These are phyloP conservation scores for Debaryomycetaceae sp. DNA, from an alignment of 1,139 yeast species.

Conservation along the genomic window DNA sequence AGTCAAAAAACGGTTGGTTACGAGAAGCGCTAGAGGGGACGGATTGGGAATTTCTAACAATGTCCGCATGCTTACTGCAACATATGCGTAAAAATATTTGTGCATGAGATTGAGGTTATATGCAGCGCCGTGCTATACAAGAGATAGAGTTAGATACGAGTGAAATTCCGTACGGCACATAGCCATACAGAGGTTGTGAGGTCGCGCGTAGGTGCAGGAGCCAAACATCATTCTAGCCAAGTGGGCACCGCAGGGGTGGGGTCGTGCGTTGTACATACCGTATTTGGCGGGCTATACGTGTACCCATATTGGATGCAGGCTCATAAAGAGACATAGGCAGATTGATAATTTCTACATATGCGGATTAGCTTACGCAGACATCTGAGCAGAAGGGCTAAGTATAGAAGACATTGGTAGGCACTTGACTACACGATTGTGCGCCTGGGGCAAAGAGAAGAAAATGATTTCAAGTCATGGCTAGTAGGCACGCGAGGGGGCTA, in stretches of 20 bases:
- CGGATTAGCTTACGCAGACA: no score
- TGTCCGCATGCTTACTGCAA: not conserved
- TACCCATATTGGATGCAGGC: not conserved
- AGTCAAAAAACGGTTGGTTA: not conserved
- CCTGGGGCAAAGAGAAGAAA: no score
- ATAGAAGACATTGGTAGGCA: no score
- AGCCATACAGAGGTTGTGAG: not conserved
- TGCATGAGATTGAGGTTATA: not conserved
- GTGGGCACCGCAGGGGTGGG: not conserved
- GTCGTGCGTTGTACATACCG: not conserved
- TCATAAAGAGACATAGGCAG: not conserved
- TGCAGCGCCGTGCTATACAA: not conserved
- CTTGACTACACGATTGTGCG: no score
- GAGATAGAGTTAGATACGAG: not conserved
- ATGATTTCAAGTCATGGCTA: no score
- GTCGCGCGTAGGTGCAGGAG: not conserved
- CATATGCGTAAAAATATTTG: not conserved
- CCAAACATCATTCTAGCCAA: not conserved
- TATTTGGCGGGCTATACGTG: not conserved
- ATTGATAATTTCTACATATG: not conserved
- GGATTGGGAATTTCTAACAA: not conserved
- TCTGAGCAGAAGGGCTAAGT: no score
- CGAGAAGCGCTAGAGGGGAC: not conserved
- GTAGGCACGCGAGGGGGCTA: no score
- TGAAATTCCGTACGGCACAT: not conserved